Percentiles rank a stretch among this genome's conserved stretches.
Conservation (phyloP, 805 yeast genomes). For the Candida koratica region DNA sequence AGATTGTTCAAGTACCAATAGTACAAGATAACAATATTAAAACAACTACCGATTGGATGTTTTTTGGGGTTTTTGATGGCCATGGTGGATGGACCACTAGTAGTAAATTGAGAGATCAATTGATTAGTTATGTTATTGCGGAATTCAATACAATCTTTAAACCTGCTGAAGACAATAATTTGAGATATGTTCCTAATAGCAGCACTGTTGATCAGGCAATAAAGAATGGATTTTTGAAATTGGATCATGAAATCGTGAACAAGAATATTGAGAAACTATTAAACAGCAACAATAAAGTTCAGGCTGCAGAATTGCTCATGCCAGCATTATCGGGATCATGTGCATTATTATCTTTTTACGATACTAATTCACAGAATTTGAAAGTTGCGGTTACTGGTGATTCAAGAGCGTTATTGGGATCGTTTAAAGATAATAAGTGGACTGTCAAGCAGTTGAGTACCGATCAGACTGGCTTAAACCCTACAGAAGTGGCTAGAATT, state of each 20-base stretch:
- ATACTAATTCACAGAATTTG: slow-evolving; percentile 63
- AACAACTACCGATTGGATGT: slow-evolving; percentile 73
- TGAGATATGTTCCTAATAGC: slow-evolving; percentile 61
- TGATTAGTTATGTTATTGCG: slow-evolving; percentile 70
- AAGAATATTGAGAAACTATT: slow-evolving; percentile 68
- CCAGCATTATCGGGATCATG: slow-evolving; percentile 97
- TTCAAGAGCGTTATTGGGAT: slow-evolving; percentile 86
- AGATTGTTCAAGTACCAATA: slow-evolving; percentile 70
- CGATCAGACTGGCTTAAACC: slow-evolving; percentile 94
- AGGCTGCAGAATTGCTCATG: slow-evolving; percentile 69
- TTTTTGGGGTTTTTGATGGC: slow-evolving; percentile 95
- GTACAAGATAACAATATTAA: slow-evolving; percentile 52
- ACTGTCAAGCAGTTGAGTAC: slow-evolving; percentile 79
- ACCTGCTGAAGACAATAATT: slow-evolving; percentile 49
- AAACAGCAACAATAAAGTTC: slow-evolving; percentile 60
- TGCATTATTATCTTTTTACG: slow-evolving; percentile 83
- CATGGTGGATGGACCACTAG: slow-evolving; percentile 96
- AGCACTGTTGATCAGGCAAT: slow-evolving; percentile 77
- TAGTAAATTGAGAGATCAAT: slow-evolving; percentile 73
- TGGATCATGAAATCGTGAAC: slow-evolving; percentile 84
- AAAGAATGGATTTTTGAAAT: slow-evolving; percentile 69
- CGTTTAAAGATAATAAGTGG: slow-evolving; percentile 71
- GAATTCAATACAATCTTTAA: slow-evolving; percentile 68
- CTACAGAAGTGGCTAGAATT: slow-evolving; percentile 79
- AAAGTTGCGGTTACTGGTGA: slow-evolving; percentile 96